These are phyloP conservation scores for Raphanus raphanistrum DNA, from an alignment of 345 rosid genomes.

Conservation along the genomic window DNA sequence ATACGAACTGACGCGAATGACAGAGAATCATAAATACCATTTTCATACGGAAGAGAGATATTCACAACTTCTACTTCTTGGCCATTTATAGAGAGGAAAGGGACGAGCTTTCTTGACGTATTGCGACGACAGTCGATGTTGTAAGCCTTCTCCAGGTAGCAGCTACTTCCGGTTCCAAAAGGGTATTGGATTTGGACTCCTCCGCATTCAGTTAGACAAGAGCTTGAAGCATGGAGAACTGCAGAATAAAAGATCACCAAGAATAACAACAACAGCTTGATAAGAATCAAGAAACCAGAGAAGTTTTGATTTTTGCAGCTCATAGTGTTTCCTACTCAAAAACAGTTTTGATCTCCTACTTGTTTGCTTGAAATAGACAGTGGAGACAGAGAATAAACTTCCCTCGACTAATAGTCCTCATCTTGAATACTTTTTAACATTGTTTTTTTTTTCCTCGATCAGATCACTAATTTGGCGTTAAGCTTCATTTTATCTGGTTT, in stretches of 20 bases:
- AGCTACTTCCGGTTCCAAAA: slow-evolving; percentile 35
- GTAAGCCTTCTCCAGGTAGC: slow-evolving; percentile 23
- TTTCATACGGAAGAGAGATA: slow-evolving; percentile 9
- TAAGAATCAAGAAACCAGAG: neutral
- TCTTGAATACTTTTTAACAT: neutral
- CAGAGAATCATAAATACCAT: neutral
- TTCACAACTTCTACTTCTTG: slow-evolving; percentile 16
- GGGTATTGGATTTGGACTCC: slow-evolving; percentile 41
- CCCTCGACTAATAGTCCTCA: slow-evolving; percentile 6
- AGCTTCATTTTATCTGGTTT: too few relatives aligned
- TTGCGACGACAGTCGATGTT: slow-evolving; percentile 23
- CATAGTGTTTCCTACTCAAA: slow-evolving; percentile 15
- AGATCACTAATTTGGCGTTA: neutral
- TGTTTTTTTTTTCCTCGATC: too few relatives aligned
- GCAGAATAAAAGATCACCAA: slow-evolving; percentile 3
- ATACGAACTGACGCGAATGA: neutral
- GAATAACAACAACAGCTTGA: neutral
- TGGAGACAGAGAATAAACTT: neutral
- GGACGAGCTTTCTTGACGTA: slow-evolving; percentile 2
- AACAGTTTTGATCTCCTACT: neutral
- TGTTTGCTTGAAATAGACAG: neutral
- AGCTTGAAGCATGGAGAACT: neutral
- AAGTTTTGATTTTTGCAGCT: neutral
- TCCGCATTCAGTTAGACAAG: slow-evolving; percentile 39
- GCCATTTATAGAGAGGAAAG: neutral